Conservation (phyloP, 768 basidiomycete species). For the Dendrothele bispora region DNA sequence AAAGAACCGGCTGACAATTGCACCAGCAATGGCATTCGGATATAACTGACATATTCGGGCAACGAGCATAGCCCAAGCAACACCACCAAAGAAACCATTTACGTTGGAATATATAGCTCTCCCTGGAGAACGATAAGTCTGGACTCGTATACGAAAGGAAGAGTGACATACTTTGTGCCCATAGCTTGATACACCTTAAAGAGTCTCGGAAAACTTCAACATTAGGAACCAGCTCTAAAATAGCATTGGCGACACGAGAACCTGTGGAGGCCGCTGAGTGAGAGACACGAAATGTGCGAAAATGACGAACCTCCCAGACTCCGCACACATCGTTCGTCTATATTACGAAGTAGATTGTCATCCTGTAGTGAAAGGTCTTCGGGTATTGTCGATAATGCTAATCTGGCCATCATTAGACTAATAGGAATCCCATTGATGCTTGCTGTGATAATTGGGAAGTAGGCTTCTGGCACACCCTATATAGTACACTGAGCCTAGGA, state of each 20-base stretch:
- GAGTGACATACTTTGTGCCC: constrained; percentile 82
- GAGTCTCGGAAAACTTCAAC: constrained; percentile 94
- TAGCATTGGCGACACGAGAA: constrained; percentile 94
- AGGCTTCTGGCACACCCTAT: constrained; percentile 97
- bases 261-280: constrained; percentile 63
- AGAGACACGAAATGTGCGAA: neutral
- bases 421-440: constrained; percentile 91
- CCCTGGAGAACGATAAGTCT: constrained; percentile 43
- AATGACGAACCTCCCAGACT: constrained; percentile 78
- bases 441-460: constrained; percentile 91
- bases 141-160: neutral
- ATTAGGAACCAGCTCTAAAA: constrained; percentile 91
- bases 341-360: constrained; percentile 86
- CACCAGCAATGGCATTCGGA: constrained; percentile 90
- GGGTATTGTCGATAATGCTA: constrained; percentile 84
- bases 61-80: constrained; percentile 99
- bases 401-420: constrained; percentile 91
- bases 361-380: constrained; percentile 90
- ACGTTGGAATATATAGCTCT: constrained; percentile 98
- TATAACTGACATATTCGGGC: constrained; percentile 99
- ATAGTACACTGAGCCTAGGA: neutral
- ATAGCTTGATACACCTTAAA: constrained; percentile 93
- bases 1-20: constrained; percentile 96
- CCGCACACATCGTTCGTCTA: constrained; percentile 93
- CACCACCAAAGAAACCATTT: constrained; percentile 95